Evolutionary conservation across 345 rosid genomes (phyloP), one percentile per base, ranked within the genome.

Genomic region (Euphorbia tirucalli): DNA sequence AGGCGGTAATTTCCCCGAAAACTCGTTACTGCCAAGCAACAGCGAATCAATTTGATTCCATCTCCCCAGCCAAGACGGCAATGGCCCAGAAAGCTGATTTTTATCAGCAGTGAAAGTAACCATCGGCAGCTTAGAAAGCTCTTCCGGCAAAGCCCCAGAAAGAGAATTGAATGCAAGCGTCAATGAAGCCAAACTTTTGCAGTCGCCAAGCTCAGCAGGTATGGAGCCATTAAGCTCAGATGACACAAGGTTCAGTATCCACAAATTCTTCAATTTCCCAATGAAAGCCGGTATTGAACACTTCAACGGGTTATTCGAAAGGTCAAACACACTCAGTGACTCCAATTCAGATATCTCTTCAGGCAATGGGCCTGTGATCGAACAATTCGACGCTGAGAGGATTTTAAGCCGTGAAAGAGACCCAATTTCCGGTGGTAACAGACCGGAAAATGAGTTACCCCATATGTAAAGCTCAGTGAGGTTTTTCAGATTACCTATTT

Each of bases 281-380:
- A 88, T 66, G 6, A 73, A 80, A 46, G 73, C 85, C 0, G 98
- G 97, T 25, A 92, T 84, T 1, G 86, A 65, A 77, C 86, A 86
- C 68, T 77, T 87, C 79, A 95, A 80, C 7, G 96, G 98, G 78
- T 95, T 95, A 61, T 88, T 77, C 6, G 98, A 95, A 66, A 95
- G 89, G 79, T 93, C 97, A 4, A 93, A 89, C 37, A 85, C 83
- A 32, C 65, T 79, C 0, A 95, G 78, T 1, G 82, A 72, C 16
- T 60, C 71, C 54, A 95, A 75, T 62, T 83, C 80, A 0, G 85
- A 80, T 0, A 95, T 64, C 70, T 81, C 84, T 15, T 86, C 80
- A 35, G 99, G 98, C 25, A 93, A 69, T 0, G 99, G 97, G 13
- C 98, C 97, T 0, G 85, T 72, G 70, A 95, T 78, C 44, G 80